Percentiles rank a stretch among this genome's conserved stretches.
Evolutionary conservation across 2,329 filamentous ascomycete genomes (phyloP).

Genomic region (Colletotrichum aenigma): DNA sequence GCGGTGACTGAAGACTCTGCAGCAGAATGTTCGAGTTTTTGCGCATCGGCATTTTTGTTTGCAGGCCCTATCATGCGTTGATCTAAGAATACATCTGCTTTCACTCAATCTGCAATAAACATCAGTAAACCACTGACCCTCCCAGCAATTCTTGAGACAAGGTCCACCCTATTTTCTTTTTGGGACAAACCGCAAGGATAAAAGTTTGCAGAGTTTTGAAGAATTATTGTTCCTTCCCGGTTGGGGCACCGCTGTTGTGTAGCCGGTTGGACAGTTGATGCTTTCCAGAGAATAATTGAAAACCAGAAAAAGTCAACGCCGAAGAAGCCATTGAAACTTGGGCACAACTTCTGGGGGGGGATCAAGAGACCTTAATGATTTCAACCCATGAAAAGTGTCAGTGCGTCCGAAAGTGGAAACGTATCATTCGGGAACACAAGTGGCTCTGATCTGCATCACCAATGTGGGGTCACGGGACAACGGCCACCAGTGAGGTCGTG

Average conservation of each 20-base stretch:
- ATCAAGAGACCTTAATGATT: not conserved
- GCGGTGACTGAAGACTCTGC: not conserved
- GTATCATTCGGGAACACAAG: not conserved
- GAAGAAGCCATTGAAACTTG: not conserved
- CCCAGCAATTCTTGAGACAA: fast-evolving
- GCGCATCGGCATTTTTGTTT: not conserved
- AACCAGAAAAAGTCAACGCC: not conserved
- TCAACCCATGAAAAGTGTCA: not conserved
- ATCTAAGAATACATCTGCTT: fast-evolving
- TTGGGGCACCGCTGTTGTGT: not conserved
- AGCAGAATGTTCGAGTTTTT: not conserved
- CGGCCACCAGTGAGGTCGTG: not conserved
- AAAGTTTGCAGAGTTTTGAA: not conserved
- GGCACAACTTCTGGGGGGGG: not conserved
- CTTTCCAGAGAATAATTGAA: too few species aligned
- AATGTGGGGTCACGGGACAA: not conserved
- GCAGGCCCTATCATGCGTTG: not conserved
- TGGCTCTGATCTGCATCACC: not conserved
- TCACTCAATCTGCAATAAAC: not conserved
- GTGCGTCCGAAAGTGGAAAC: not conserved
- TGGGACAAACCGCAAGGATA: fast-evolving
- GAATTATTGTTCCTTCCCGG: fast-evolving
- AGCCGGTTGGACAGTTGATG: too few species aligned
- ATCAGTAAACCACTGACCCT: not conserved
- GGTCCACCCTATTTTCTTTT: not conserved